Percentiles rank a stretch among this genome's conserved stretches.
phyloP scores from a whole-genome alignment of 768 basidiomycete species.

The Russula ochroleuca region DNA sequence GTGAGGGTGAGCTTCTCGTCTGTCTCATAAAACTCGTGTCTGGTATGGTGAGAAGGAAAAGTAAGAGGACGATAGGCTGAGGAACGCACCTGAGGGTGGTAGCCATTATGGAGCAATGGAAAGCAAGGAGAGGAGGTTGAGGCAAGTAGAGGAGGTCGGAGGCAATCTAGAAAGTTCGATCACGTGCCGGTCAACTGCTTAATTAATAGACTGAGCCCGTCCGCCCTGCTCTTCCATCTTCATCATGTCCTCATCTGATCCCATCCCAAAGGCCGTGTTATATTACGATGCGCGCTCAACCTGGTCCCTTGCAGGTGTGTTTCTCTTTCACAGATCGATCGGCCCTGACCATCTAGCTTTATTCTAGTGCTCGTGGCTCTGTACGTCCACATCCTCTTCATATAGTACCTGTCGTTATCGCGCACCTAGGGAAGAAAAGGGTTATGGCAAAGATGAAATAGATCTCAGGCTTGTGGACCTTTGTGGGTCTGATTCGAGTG shows the following conservation, averaged over 20 bases:
- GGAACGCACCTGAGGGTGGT: conserved; percentile 19
- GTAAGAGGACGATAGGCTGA: background rate
- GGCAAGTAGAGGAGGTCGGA: background rate
- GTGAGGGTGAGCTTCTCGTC: conserved; percentile 70
- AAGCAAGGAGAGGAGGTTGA: background rate
- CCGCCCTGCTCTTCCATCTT: background rate
- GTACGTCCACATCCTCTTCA: conserved; percentile 18
- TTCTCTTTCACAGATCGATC: background rate
- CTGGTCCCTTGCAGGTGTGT: conserved; percentile 62
- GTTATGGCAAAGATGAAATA: conserved; percentile 74
- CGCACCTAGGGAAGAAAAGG: conserved; percentile 59
- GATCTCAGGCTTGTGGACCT: conserved; percentile 66
- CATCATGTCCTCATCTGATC: conserved; percentile 25
- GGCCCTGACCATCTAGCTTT: background rate
- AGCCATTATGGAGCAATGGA: background rate
- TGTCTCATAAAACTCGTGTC: conserved; percentile 83
- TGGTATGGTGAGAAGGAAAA: background rate
- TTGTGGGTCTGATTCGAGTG: conserved; percentile 36
- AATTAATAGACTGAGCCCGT: background rate
- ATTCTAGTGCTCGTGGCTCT: conserved; percentile 23
- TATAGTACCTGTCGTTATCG: background rate
- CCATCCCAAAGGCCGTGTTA: conserved; percentile 71
- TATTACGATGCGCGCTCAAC: conserved; percentile 60
- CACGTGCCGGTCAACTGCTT: conserved; percentile 10
- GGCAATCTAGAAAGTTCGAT: conserved; percentile 22